phyloP scores from a whole-genome alignment of 2,329 filamentous ascomycete genomes.

The Coniella vitis region DNA sequence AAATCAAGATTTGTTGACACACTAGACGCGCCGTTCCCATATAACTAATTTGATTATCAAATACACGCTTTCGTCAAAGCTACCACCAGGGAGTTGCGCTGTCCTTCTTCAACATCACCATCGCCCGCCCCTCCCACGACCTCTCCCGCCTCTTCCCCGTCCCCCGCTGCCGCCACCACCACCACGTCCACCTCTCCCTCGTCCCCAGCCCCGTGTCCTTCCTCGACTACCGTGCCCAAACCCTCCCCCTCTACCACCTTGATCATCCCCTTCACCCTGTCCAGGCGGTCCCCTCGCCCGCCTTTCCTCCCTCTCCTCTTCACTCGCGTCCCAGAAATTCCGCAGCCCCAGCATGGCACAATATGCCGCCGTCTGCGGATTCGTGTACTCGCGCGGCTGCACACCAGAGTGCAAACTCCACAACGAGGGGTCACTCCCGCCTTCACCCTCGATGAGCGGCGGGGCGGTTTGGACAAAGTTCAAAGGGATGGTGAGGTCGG shows the following conservation, averaged over 20 bases:
- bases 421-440: conserved; percentile 27
- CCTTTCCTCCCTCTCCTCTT: conserved; percentile 60
- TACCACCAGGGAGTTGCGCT: no score
- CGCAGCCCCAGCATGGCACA: conserved; percentile 71
- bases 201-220: conserved; percentile 27
- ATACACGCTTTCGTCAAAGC: no score
- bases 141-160: conserved; percentile 21
- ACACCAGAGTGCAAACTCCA: conserved; percentile 34
- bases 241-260: conserved; percentile 25
- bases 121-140: not conserved
- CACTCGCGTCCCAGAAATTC: conserved; percentile 68
- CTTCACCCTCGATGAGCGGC: conserved; percentile 38
- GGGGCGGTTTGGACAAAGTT: conserved; percentile 77
- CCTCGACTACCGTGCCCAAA: conserved; percentile 29
- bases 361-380: conserved; percentile 76
- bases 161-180: conserved; percentile 33
- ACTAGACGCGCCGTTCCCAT: no score
- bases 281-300: conserved; percentile 51
- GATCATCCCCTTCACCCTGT: conserved; percentile 27
- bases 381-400: conserved; percentile 76
- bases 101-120: no score
- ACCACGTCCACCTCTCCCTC: conserved; percentile 26
- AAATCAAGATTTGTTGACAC: no score
- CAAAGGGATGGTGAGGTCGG: conserved; percentile 62
- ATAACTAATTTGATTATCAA: no score